These are phyloP conservation scores for Eleusine indica DNA, from an alignment of 176 grass and related monocot genomes.

Conservation along the genomic window DNA sequence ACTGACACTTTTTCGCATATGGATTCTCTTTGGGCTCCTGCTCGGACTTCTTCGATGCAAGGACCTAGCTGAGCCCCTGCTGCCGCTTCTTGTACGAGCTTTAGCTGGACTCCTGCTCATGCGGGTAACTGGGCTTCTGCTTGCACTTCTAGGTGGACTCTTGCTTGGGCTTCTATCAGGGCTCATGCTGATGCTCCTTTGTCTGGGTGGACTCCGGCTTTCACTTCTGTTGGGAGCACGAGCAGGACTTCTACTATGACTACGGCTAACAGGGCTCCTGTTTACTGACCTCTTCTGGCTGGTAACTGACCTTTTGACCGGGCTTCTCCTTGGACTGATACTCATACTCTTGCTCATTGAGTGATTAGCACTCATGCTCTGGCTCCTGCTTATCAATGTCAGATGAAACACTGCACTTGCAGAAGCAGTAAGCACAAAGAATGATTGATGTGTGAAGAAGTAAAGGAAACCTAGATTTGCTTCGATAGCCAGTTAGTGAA, in stretches of 20 bases:
- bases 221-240: constrained; percentile 32
- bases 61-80: constrained; percentile 68
- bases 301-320: constrained; percentile 44
- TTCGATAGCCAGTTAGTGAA: constrained; percentile 54
- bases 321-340: constrained; percentile 82
- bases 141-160: constrained; percentile 51
- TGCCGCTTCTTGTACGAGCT: constrained; percentile 58
- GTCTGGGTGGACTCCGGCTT: constrained; percentile 48
- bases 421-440: constrained; percentile 63
- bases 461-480: constrained; percentile 91
- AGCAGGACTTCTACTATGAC: constrained; percentile 54
- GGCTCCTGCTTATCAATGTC: constrained; percentile 83
- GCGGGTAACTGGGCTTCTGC: constrained; percentile 47
- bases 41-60: constrained; percentile 59
- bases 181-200: constrained; percentile 60
- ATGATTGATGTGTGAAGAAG: constrained; percentile 52
- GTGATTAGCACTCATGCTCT: constrained; percentile 71
- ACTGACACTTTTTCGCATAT: constrained; percentile 48
- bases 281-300: constrained; percentile 51
- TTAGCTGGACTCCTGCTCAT: constrained; percentile 76
- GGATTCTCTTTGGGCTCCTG: constrained; percentile 55
- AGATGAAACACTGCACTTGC: constrained; percentile 58
- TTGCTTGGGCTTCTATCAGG: constrained; percentile 53
- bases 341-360: constrained; percentile 98
- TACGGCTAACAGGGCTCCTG: constrained; percentile 46